Evolutionary conservation across 495 filamentous ascomycete genomes (phyloP), one percentile per base, ranked within the genome.

Genomic region (Penicillium riverlandense): DNA sequence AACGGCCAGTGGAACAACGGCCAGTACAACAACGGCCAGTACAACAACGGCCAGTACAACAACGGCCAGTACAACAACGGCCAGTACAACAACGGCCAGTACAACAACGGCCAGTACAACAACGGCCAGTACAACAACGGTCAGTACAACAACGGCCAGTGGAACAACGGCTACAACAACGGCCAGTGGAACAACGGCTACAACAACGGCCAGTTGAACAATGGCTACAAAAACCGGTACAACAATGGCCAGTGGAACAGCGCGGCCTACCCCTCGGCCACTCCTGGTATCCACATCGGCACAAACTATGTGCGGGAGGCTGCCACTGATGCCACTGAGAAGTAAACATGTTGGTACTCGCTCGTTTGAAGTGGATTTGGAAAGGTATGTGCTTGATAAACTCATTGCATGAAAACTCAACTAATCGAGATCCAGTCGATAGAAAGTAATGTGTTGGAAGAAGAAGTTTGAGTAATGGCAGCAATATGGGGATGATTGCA

Each of bases 41-140:
- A 44, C 40, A 47, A 43, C 44, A 22, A 38, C 11, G 43, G 43
- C 22, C 22, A 22, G 22, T 22, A 6, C 2, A 22, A 22, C 22
- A 39, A 15, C 30, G 32, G 38, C 28, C 31, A 40, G 11, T 29
- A 28, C 14, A 30, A 46, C 39, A 37, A 42, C 11, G 31, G 31
- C 16, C 29, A 35, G 29, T 16, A 38, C 32, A 8, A 22, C 30
- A 36, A 31, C 31, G n/a, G 34, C 43, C 14, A 31, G 13, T 30
- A 44, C 31, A 40, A 44, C 40, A 36, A 44, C 31, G 31, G 29
- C 31, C 13, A 29, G 43, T 31, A n/a, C 31, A 28, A 53, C 29
- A 35, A 55, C 28, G 35, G 46, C 43, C 39, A 50, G 40, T 43
- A 41, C 29, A 38, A 49, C 40, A 43, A 43, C 37, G 30, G 35